phyloP scores from a whole-genome alignment of 2,329 filamentous ascomycete species.

The Sclerotiophoma versabilis region DNA sequence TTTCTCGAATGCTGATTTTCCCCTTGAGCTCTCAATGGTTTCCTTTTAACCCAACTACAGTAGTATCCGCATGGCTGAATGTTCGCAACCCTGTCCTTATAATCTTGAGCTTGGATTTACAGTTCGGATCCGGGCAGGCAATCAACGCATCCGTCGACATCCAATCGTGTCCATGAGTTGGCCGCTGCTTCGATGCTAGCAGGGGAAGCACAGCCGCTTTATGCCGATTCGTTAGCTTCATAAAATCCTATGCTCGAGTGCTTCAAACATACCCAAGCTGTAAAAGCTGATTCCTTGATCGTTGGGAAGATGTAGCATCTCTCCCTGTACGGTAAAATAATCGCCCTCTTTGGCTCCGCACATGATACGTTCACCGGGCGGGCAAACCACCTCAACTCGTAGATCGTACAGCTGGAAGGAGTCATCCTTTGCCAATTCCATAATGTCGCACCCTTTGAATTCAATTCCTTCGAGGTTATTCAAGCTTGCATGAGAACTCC shows the following conservation, averaged over 20 bases:
- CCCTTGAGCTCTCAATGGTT: neutral
- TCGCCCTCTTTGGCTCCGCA: slow-evolving; percentile 18
- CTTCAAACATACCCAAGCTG: slow-evolving; percentile 8
- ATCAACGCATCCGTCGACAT: slow-evolving; percentile 21
- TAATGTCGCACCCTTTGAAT: no score
- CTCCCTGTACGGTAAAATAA: slow-evolving; percentile 16
- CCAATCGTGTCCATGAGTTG: slow-evolving; percentile 20
- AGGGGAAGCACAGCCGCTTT: slow-evolving; percentile 14
- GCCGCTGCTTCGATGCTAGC: slow-evolving; percentile 16
- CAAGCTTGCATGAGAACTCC: no score
- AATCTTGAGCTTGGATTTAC: slow-evolving; percentile 20
- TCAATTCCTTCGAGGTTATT: no score
- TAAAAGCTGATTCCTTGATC: slow-evolving; percentile 19
- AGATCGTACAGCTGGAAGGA: slow-evolving; percentile 18
- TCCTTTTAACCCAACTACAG: slow-evolving; percentile 2
- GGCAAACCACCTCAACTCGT: slow-evolving; percentile 17
- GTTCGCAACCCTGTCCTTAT: slow-evolving; percentile 11
- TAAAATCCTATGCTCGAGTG: no score
- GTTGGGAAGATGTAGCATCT: slow-evolving; percentile 17
- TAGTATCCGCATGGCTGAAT: slow-evolving; percentile 18
- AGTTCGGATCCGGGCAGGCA: slow-evolving; percentile 20
- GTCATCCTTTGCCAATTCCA: neutral
- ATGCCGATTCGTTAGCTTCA: neutral
- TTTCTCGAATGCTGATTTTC: no score
- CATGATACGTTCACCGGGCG: slow-evolving; percentile 14